Percentiles rank a stretch among this genome's conserved stretches.
Evolutionary conservation across 1,139 yeast genomes (phyloP).

Genomic region (Debaryomyces coudertii): DNA sequence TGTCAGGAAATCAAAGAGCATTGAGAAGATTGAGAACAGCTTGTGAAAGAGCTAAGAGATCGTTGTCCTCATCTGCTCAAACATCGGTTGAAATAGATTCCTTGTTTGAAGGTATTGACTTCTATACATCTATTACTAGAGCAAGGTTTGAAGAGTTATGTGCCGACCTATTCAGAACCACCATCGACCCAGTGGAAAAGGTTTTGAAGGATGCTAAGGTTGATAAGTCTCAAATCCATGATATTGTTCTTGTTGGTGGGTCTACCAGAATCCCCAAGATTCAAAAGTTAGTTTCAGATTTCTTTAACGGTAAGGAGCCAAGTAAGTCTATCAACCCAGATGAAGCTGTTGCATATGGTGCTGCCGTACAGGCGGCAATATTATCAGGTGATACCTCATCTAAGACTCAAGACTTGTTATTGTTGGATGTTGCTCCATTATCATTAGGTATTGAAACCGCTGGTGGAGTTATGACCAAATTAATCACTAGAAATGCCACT

Average conservation of each 20-base stretch:
- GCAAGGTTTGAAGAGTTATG: slow-evolving; percentile 47
- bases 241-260: slow-evolving; percentile 46
- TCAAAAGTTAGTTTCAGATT: slow-evolving; percentile 43
- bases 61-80: slow-evolving; percentile 43
- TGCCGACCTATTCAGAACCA: slow-evolving; percentile 43
- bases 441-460: slow-evolving; percentile 95
- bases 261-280: slow-evolving; percentile 48
- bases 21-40: slow-evolving; percentile 47
- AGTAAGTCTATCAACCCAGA: slow-evolving; percentile 54
- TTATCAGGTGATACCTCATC: slow-evolving; percentile 85
- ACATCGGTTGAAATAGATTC: slow-evolving; percentile 44
- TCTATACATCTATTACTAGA: slow-evolving; percentile 44
- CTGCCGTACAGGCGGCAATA: slow-evolving; percentile 84
- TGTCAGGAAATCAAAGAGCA: slow-evolving; percentile 42
- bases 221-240: slow-evolving; percentile 41
- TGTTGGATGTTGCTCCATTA: slow-evolving; percentile 95
- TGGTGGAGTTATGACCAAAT: slow-evolving; percentile 96
- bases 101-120: slow-evolving; percentile 42
- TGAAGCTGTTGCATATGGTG: slow-evolving; percentile 77
- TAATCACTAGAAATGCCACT: slow-evolving; percentile 94
- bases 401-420: slow-evolving; percentile 87
- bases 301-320: slow-evolving; percentile 49
- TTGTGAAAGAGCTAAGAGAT: slow-evolving; percentile 46
- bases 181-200: slow-evolving; percentile 44
- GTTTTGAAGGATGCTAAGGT: slow-evolving; percentile 44